Evolutionary conservation across 139 green algal species (phyloP).

Genomic region (Zygnema circumcarinatum): DNA sequence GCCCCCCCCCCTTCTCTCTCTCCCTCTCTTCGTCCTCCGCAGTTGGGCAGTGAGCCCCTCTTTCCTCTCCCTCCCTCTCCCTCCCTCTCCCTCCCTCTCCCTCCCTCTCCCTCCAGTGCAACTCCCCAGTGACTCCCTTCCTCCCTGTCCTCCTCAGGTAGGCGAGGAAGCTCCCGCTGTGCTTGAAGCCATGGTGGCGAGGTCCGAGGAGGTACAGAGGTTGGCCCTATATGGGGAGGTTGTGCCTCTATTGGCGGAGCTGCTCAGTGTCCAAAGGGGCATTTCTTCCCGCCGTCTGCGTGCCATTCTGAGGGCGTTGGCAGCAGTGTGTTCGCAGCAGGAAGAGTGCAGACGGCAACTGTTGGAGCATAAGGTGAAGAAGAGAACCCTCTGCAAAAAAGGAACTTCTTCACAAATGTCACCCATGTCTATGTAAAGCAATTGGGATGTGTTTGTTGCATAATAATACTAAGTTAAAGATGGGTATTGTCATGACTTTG

Average conservation of each 20-base stretch:
- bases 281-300: conserved; percentile 52
- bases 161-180: conserved; percentile 64
- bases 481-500: no score
- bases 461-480: no score
- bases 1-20: background rate
- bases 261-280: background rate
- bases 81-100: background rate
- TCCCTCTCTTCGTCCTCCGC: background rate
- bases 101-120: background rate
- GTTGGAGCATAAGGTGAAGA: conserved; percentile 60
- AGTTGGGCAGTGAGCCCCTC: background rate
- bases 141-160: conserved; percentile 19
- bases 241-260: conserved; percentile 63
- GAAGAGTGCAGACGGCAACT: conserved; percentile 74
- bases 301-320: conserved; percentile 72
- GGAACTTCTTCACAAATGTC: background rate
- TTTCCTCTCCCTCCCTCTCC: background rate
- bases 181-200: conserved; percentile 63
- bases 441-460: no score
- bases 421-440: no score
- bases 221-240: conserved; percentile 72
- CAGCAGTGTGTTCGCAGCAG: conserved; percentile 67
- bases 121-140: background rate
- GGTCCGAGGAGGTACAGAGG: conserved; percentile 66
- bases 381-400: no score